These are phyloP conservation scores for Epichloe sibirici DNA, from an alignment of 2,329 filamentous ascomycete species.

Conservation along the genomic window DNA sequence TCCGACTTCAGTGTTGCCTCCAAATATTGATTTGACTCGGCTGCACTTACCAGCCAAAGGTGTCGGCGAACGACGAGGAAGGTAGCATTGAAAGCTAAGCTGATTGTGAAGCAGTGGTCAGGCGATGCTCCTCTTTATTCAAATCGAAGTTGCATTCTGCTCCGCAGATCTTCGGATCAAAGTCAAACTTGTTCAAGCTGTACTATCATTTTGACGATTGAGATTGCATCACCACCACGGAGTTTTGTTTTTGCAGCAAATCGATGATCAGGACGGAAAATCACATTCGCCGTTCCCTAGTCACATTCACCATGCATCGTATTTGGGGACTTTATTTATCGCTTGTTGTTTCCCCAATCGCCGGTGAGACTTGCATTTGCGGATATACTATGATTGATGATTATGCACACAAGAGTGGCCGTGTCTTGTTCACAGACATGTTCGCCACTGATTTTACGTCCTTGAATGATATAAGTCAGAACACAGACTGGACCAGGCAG, in stretches of 20 bases:
- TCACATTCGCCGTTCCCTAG: background rate
- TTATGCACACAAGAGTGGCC: slow-evolving; percentile 21
- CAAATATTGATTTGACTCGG: background rate
- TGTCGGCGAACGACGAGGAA: background rate
- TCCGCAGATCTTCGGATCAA: background rate
- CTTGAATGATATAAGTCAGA: slow-evolving; percentile 31
- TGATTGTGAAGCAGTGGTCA: too few relatives aligned
- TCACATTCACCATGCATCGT: background rate
- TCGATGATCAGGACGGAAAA: background rate
- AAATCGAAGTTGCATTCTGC: too few relatives aligned
- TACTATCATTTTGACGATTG: background rate
- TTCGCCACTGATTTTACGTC: slow-evolving; percentile 62
- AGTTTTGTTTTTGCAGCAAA: background rate
- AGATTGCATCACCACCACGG: background rate
- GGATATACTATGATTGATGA: slow-evolving; percentile 48
- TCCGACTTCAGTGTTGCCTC: too few relatives aligned
- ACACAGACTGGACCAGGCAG: slow-evolving; percentile 54
- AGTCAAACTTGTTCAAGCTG: background rate
- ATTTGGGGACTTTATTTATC: slow-evolving; percentile 3
- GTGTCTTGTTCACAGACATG: slow-evolving; percentile 52
- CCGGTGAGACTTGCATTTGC: slow-evolving; percentile 49
- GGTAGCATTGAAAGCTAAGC: background rate
- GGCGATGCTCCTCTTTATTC: too few relatives aligned
- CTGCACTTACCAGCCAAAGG: background rate
- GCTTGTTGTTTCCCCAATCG: slow-evolving; percentile 7